Evolutionary conservation across 1,284 basidiomycete species (phyloP), one percentile per base, ranked within the genome.

Genomic region (Moesziomyces parantarcticus): DNA sequence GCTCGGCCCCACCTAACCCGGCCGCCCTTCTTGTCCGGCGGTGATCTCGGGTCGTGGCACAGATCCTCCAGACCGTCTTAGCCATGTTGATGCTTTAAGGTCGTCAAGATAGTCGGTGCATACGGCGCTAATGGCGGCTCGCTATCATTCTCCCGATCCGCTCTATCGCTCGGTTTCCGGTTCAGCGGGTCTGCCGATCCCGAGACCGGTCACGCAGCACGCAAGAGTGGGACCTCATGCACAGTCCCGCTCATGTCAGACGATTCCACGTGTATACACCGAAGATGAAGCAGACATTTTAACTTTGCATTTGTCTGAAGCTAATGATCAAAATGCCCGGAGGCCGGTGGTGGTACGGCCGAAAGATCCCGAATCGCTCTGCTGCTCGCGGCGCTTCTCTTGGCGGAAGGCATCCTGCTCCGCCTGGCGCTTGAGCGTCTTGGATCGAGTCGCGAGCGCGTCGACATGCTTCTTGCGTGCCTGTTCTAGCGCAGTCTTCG

Each of bases 321-420:
- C 16, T 18, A n/a, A 39, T 6, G 5, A 5, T 41, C 42, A 69
- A 34, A 51, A 69, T 14, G 66, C 66, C 9, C 60, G 48, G 25
- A 63, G 44, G 6, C 65, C 51, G 5, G 44, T 49, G 3, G 36
- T 34, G 8, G 41, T 7, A 14, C 43, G 45, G 11, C 42, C 48
- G 5, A 54, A 50, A 21, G 26, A 39, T 18, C 16, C 36, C 36
- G 36, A 23, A 8, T 63, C 61, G 13, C 53, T 53, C 39, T 61
- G 58, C 53, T 64, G 61, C 32, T 71, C 68, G 1, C 68, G 50
- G n/a, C 68, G 58, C 52, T 66, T 72, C 43, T 72, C 69, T 39
- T 59, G 63, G 23, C 69, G 47, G 26, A 54, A 63, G 1, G 63
- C 62, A 48, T 72, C 69, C 49, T 66, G 59, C 32, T 72, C 69